Base-by-base conservation (phyloP, 805 yeast species). In the Candida maltosa region DNA sequence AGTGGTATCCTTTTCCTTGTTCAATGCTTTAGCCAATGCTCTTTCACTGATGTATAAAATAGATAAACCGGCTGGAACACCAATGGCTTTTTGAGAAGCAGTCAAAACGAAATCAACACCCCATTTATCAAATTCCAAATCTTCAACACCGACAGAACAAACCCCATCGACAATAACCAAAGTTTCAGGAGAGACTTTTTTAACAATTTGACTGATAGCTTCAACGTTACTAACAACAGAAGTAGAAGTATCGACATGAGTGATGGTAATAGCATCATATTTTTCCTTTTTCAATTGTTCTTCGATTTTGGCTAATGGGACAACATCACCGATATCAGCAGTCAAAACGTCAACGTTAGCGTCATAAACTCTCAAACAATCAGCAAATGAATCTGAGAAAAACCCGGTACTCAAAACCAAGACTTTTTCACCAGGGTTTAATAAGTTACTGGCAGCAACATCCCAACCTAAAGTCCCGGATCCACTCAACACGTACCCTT, bases 391-490 rank as follows among this genome's bases (percentile, higher is more conserved):
- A 57, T 87, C 94, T 10, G 89, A 78, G 62, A 89, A 89, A 60
- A 77, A 89, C 4, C 97, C 98, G 9, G 97, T 88, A 37, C 93
- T 81, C 42, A 91, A 70, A 19, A 89, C 86, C 47, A 91, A 73
- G 5, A 78, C 91, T 30, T 77, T 73, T 39, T 88, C 95, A 37
- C 78, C 80, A 2, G 73, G 69, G 12, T 41, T 46, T 35, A 87
- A 52, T 46, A 88, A 69, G 62, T 91, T 89, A 22, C 95, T 73
- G 17, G 83, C 95, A 27, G 78, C 81, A 42, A 89, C 67, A 53
- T 89, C 97, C 96, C 96, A 89, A 24, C 97, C 97, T 27, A 89
- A 71, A 15, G 97, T 87, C 39, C 97, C 97, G 2, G 95, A 83
- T 28, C 97, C 97, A 3, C 93, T 73, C 38, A 91, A 55, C 11